Evolutionary conservation across 176 grass and related monocot genomes (phyloP).

Genomic region (Zoysia pacifica): DNA sequence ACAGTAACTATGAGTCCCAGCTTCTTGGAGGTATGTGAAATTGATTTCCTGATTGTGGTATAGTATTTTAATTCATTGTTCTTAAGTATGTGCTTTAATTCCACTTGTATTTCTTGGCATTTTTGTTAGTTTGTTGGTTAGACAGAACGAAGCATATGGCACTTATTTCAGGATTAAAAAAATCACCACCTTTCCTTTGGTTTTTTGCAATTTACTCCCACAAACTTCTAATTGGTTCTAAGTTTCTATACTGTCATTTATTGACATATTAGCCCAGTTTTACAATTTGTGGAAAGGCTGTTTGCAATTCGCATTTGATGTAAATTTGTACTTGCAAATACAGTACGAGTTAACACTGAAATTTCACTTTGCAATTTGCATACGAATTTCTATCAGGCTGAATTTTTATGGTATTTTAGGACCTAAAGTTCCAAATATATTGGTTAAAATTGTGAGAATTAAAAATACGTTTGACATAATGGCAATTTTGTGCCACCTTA

Average conservation of each 20-base stretch:
- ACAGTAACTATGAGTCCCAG: conserved; percentile 70
- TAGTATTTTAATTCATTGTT: conserved; percentile 28
- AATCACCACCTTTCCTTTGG: background rate
- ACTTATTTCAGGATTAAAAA: conserved; percentile 3
- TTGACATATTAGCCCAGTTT: background rate
- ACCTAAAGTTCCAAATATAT: conserved; percentile 10
- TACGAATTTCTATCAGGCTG: background rate
- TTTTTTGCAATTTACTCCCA: background rate
- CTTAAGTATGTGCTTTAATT: conserved; percentile 9
- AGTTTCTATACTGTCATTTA: background rate
- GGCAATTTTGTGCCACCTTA: conserved; percentile 18
- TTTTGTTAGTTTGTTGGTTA: background rate
- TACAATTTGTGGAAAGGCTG: background rate
- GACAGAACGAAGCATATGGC: background rate
- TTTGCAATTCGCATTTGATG: background rate
- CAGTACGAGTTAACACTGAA: no score
- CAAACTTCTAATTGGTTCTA: conserved; percentile 1
- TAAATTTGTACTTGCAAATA: no score
- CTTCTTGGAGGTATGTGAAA: conserved; percentile 76
- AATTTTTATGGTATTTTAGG: conserved; percentile 15
- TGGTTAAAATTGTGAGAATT: background rate
- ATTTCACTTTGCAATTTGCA: background rate
- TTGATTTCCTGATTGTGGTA: background rate
- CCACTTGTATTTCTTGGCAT: background rate
- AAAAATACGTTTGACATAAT: conserved; percentile 1